Percentiles rank a stretch among this genome's conserved stretches.
Evolutionary conservation across 2,329 filamentous ascomycete genomes (phyloP).

Genomic region (Penicillium sp.): DNA sequence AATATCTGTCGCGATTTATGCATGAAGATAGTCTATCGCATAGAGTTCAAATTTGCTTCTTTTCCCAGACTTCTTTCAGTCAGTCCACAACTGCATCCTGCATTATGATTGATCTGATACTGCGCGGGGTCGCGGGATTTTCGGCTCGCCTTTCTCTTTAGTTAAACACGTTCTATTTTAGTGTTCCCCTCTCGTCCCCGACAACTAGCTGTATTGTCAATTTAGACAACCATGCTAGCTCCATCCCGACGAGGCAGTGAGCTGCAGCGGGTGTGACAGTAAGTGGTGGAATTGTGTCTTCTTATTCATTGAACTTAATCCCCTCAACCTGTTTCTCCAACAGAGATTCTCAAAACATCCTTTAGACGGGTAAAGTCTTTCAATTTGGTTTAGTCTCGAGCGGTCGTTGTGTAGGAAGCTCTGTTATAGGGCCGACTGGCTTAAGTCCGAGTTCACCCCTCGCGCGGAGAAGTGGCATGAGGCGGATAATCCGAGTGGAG

Average conservation of each 20-base stretch:
- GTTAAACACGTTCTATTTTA: slow-evolving; percentile 4
- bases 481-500: slow-evolving; percentile 1
- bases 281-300: background rate
- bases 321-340: background rate
- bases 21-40: background rate
- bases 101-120: background rate
- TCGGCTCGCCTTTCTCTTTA: slow-evolving; percentile 7
- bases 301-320: background rate
- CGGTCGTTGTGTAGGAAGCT: background rate
- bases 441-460: slow-evolving; percentile 13
- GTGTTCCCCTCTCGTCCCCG: background rate
- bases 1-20: background rate
- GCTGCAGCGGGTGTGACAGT: background rate
- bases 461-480: slow-evolving; percentile 8
- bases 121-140: slow-evolving; percentile 3
- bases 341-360: background rate
- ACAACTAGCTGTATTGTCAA: background rate
- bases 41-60: background rate
- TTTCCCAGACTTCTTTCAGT: background rate
- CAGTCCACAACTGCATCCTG: background rate
- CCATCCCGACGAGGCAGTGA: background rate
- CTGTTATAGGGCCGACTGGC: slow-evolving; percentile 4
- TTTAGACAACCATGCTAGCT: slow-evolving; percentile 2
- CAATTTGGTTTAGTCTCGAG: background rate
- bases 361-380: background rate